Base-by-base conservation (phyloP, 768 basidiomycete genomes). In the Serpula lacrymans region DNA sequence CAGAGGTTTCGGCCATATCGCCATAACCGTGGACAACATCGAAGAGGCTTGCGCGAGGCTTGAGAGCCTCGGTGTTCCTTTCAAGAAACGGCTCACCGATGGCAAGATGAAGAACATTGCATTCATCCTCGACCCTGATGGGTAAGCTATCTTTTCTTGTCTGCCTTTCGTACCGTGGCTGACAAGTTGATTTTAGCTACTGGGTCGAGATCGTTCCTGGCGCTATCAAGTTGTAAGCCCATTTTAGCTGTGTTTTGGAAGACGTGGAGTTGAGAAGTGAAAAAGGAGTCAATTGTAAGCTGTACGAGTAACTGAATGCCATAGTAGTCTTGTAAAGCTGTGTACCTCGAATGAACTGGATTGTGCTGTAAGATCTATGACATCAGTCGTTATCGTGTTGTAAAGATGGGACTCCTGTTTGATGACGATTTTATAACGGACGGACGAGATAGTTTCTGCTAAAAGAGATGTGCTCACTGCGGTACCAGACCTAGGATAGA, bases 71-170 rank as follows among this genome's bases (percentile, higher is more conserved):
- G 82, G 82, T 1, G 92, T 95, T 17, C 61, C 67, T 20, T 97
- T 95, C 73, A 86, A 91, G 75, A 97, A 96, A 71, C 76, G 74
- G 48, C 82, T 80, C 12, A 77, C 73, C 1, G 94, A 95, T 41
- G 92, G 94, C 9, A 85, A 71, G 60, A 93, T 97, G 87, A 82
- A 60, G 64, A 37, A 85, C 49, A 86, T 92, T 36, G 90, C 89
- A 2, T 92, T 92, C 59, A 76, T 86, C 48, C 60, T 89, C 64
- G 88, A 91, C 62, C 88, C 88, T 21, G 88, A 91, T 66, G 84
- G 85, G 80, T 88, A 42, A 57, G 51, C 42, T 21, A 6, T 48
- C 43, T 36, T 23, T 11, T 13, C 12, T 39, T 20, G 33, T 28
- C 28, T n/a, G 20, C 21, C n/a, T 31, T 25, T 10, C 31, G 13